These are phyloP conservation scores for Globisporangium uncinulatum DNA, from an alignment of 352 stramenopile genomes.

Conservation along the genomic window DNA sequence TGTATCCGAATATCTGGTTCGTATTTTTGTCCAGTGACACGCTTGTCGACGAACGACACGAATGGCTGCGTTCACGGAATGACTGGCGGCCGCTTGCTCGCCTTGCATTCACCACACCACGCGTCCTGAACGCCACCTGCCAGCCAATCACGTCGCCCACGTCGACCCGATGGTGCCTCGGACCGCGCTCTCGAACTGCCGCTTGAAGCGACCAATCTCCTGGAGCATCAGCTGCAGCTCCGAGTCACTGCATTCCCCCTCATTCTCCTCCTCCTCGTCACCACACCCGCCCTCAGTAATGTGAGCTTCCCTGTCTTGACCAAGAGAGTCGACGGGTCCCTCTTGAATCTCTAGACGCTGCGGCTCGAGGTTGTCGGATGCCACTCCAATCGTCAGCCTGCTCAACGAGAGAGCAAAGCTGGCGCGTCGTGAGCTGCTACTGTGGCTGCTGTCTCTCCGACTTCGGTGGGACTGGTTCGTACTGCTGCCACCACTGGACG, in stretches of 20 bases:
- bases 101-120: background rate
- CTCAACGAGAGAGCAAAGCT: background rate
- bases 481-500: background rate
- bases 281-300: too few species aligned
- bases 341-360: background rate
- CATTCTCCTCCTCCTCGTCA: background rate
- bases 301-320: too few species aligned
- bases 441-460: background rate
- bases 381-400: background rate
- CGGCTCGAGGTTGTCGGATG: too few species aligned
- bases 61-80: background rate
- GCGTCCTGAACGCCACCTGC: background rate
- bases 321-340: too few species aligned
- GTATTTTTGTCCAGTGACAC: background rate
- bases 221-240: constrained; percentile 23
- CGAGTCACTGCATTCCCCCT: constrained; percentile 4
- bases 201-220: constrained; percentile 24
- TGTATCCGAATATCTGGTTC: background rate
- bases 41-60: background rate
- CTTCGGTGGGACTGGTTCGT: background rate
- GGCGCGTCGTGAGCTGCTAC: background rate
- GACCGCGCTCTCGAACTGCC: constrained; percentile 9
- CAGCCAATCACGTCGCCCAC: background rate
- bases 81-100: background rate
- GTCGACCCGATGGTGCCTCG: background rate